Base-by-base conservation (phyloP, 2,329 filamentous ascomycete genomes). In the Fusarium nematophilum region DNA sequence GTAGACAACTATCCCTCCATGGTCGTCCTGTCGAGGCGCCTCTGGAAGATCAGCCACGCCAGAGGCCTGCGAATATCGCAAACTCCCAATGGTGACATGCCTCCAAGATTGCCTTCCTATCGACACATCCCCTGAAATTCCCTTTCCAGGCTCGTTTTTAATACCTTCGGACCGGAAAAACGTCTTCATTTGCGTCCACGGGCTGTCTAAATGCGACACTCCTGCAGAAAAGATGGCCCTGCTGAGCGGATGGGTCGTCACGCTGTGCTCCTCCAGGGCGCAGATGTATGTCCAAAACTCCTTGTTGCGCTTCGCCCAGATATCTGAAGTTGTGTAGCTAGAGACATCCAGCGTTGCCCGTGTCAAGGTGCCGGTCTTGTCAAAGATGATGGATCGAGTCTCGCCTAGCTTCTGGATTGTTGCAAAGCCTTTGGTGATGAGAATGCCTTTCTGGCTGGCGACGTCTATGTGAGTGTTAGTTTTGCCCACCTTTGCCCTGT, bases 281-380 rank as follows among this genome's bases (percentile, higher is more conserved):
- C 51, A 49, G 6, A 54, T 29, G 10, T 31, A 49, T 8, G 39
- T 17, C 51, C 44, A 50, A 7, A 49, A 50, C 6, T 40, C 36
- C 2, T 15, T 9, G 2, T 5, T 26, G 10, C 44, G 27, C 4
- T 13, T 11, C 5, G 17, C 7, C 44, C 25, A 44, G 3, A 11
- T 11, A 6, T 33, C 39, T 17, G 33, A 31, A 9, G 10, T 33
- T 13, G 33, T n/a, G 14, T 46, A 36, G 11, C 30, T 26, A 3
- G 29, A 47, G 8, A 54, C 51, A 6, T 34, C 37, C 4, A 54
- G 15, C 2, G 44, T 49, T 9, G 51, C 51, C 4, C 30, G 29
- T 6, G 51, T 54, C 10, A 54, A n/a, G 6, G 44, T 54, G n/a
- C 51, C 51, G 1, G 51, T 54, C 9, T 54, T 49, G 44, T 49